Base-by-base conservation (phyloP, 345 rosid genomes). In the Sonneratia alba region DNA sequence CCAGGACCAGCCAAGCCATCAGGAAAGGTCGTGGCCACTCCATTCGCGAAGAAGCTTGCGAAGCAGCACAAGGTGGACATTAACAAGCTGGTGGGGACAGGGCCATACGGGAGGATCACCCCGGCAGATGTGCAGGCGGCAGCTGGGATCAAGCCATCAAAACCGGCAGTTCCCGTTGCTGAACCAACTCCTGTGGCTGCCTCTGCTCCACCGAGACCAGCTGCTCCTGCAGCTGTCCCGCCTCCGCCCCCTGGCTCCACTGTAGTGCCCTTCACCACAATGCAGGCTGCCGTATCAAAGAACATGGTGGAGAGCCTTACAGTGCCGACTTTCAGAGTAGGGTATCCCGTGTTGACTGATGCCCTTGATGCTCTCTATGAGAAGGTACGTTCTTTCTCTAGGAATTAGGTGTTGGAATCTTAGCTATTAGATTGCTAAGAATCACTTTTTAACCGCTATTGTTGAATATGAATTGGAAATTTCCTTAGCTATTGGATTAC, bases 291-390 rank as follows among this genome's bases (percentile, higher is more conserved):
- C 0, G 97, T 92, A 3, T 89, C 97, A 0, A 95, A 89, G 79
- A 92, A 92, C 78, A 92, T 95, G 97, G 36, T 87, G 70, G 89
- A 85, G 72, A 89, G 97, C 77, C 97, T 92, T 79, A 82, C 87
- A 0, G 45, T 42, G 45, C 45, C 45, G 45, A 42, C 45, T 42
- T 42, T 42, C 45, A 42, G 45, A 9, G 45, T 42, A 42, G 45
- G 45, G 45, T 42, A 42, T 9, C 45, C 45, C 45, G 45, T 42
- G 10, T 42, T 42, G 45, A 42, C 45, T 42, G 45, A 42, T 42
- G 45, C 45, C 45, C 45, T 42, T 42, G 45, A 95, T 76, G 89
- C 90, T 34, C 80, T 95, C 3, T 92, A 91, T 72, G 87, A 78
- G 84, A 95, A 90, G 97, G 97, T 91, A 64, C 14, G 27, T 62